These are phyloP conservation scores for Fusarium liriodendri DNA, from an alignment of 2,329 filamentous ascomycete species.

Conservation along the genomic window DNA sequence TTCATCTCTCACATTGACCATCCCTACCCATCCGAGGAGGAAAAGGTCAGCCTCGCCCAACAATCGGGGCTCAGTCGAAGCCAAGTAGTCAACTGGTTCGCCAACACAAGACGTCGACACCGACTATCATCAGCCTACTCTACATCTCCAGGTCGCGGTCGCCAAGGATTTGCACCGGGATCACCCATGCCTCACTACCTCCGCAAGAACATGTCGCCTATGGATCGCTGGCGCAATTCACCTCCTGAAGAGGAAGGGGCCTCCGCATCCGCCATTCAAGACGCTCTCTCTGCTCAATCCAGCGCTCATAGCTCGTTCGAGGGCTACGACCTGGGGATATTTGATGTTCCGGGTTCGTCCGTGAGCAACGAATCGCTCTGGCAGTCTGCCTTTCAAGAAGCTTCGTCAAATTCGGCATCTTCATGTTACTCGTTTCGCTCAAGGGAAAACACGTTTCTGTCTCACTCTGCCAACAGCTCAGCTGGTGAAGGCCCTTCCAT, in stretches of 20 bases:
- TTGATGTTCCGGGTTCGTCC: conserved; percentile 47
- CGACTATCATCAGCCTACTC: conserved; percentile 46
- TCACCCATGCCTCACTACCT: conserved; percentile 56
- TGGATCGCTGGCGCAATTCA: conserved; percentile 56
- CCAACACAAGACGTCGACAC: conserved; percentile 61
- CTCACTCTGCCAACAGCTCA: conserved; percentile 38
- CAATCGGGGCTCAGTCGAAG: conserved; percentile 59
- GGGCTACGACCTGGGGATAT: conserved; percentile 24
- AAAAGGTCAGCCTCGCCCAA: conserved; percentile 53
- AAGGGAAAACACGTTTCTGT: conserved; percentile 22
- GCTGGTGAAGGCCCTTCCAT: conserved; percentile 27
- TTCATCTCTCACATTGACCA: conserved; percentile 57
- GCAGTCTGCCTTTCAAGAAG: conserved; percentile 33
- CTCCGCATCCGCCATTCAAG: conserved; percentile 52
- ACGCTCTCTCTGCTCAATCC: conserved; percentile 42
- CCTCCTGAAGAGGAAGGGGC: conserved; percentile 59
- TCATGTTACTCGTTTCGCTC: conserved; percentile 41
- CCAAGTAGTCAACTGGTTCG: conserved; percentile 62
- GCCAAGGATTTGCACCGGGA: conserved; percentile 48
- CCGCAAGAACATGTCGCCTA: conserved; percentile 53
- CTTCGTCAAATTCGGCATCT: conserved; percentile 44
- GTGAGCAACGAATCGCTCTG: conserved; percentile 46
- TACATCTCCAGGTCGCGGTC: conserved; percentile 42
- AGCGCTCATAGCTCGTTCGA: conserved; percentile 30
- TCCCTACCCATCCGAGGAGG: conserved; percentile 61